These are phyloP conservation scores for Chiua virens DNA, from an alignment of 768 basidiomycete genomes.

Conservation along the genomic window DNA sequence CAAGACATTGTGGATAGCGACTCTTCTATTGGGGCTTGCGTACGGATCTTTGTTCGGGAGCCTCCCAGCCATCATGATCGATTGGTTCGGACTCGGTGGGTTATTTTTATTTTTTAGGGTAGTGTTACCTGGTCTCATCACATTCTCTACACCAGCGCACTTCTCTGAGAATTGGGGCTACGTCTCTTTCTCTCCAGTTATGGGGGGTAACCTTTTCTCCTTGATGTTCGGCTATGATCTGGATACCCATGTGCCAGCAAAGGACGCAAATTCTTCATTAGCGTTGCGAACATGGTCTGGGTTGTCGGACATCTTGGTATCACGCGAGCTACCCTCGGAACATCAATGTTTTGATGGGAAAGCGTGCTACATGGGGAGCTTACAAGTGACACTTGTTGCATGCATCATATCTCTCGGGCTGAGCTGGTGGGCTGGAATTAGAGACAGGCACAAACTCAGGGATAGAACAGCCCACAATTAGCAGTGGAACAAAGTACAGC, in stretches of 20 bases:
- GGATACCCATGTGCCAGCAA: constrained; percentile 58
- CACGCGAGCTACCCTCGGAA: constrained; percentile 25
- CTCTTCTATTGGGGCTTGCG: constrained; percentile 39
- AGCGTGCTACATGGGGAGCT: constrained; percentile 57
- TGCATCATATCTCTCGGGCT: constrained; percentile 37
- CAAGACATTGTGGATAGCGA: constrained; percentile 58
- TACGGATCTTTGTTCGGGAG: constrained; percentile 77
- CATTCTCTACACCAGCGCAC: constrained; percentile 44
- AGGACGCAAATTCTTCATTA: background rate
- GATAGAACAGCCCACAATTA: too few relatives aligned
- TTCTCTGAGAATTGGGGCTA: constrained; percentile 89
- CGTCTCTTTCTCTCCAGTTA: constrained; percentile 68
- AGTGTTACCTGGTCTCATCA: too few relatives aligned
- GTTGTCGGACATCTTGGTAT: background rate
- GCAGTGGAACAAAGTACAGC: too few relatives aligned
- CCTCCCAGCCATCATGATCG: constrained; percentile 73
- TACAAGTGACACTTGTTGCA: constrained; percentile 46
- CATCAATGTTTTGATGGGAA: constrained; percentile 58
- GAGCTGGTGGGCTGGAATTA: constrained; percentile 38
- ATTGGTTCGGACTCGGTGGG: constrained; percentile 88
- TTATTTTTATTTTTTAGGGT: constrained; percentile 12
- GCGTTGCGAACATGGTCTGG: background rate
- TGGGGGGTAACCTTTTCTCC: constrained; percentile 84
- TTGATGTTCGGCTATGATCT: constrained; percentile 78
- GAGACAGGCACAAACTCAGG: constrained; percentile 23